These are phyloP conservation scores for Rhododendron mucronatum DNA, from an alignment of 148 eudicot genomes.

Conservation along the genomic window DNA sequence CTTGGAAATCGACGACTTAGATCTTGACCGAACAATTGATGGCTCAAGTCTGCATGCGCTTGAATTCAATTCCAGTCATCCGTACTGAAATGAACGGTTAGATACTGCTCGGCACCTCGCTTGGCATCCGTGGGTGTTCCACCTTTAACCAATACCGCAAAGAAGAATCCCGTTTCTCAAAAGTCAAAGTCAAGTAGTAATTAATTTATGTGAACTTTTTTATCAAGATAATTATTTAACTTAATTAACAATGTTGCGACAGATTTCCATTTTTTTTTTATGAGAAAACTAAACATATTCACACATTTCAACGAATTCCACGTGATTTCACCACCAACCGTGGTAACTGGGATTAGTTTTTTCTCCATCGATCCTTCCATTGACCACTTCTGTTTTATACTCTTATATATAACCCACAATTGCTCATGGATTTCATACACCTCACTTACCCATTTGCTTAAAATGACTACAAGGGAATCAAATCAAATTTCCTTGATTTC, in stretches of 20 bases:
- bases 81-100: no score
- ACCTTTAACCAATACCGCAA: neutral
- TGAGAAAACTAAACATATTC: neutral
- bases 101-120: no score
- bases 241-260: neutral
- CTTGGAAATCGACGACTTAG: no score
- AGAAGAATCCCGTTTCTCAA: neutral
- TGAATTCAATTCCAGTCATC: no score
- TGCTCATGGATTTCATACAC: neutral
- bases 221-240: neutral
- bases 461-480: neutral
- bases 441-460: neutral
- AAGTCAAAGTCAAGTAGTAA: neutral
- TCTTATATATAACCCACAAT: neutral
- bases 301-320: constrained; percentile 4
- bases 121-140: no score
- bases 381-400: neutral
- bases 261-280: neutral
- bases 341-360: neutral
- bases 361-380: neutral
- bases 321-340: neutral
- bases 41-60: no score
- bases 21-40: no score
- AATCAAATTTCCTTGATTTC: no score
- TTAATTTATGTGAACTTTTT: neutral